Conservation (phyloP, 2,329 filamentous ascomycete species). For the Trichothecium roseum region DNA sequence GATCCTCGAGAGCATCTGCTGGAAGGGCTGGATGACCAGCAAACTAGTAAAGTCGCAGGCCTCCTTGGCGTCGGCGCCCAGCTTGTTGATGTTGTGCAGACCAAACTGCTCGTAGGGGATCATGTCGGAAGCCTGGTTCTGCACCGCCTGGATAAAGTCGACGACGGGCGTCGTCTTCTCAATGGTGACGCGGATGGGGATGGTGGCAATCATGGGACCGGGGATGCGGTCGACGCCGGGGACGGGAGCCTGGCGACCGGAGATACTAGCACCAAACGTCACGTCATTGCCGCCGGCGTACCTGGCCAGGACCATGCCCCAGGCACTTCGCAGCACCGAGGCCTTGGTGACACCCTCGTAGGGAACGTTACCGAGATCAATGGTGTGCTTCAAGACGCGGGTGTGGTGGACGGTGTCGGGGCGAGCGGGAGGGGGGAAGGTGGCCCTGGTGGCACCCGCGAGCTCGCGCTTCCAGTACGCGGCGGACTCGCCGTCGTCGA, state of each 20-base stretch:
- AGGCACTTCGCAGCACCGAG: slow-evolving; percentile 15
- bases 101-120: slow-evolving; percentile 12
- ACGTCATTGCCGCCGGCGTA: slow-evolving; percentile 10
- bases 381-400: not conserved
- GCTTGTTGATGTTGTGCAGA: slow-evolving; percentile 12
- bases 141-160: slow-evolving; percentile 7
- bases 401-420: not conserved
- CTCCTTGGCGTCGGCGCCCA: slow-evolving; percentile 7
- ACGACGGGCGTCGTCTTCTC: slow-evolving; percentile 4
- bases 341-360: slow-evolving; percentile 8
- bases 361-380: not conserved
- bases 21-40: slow-evolving; percentile 10
- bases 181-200: slow-evolving; percentile 7
- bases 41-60: slow-evolving; percentile 12
- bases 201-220: slow-evolving; percentile 9
- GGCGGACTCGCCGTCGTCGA: slow-evolving; percentile 1
- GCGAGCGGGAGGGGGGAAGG: slow-evolving; percentile 5
- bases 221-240: slow-evolving; percentile 10
- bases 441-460: slow-evolving; percentile 1
- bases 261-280: slow-evolving; percentile 11
- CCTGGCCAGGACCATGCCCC: slow-evolving; percentile 9
- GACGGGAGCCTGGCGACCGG: slow-evolving; percentile 11
- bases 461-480: slow-evolving; percentile 1
- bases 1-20: not conserved
- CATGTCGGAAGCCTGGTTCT: slow-evolving; percentile 9